phyloP scores from a whole-genome alignment of 148 eudicot species.

The Cornus suecica region DNA sequence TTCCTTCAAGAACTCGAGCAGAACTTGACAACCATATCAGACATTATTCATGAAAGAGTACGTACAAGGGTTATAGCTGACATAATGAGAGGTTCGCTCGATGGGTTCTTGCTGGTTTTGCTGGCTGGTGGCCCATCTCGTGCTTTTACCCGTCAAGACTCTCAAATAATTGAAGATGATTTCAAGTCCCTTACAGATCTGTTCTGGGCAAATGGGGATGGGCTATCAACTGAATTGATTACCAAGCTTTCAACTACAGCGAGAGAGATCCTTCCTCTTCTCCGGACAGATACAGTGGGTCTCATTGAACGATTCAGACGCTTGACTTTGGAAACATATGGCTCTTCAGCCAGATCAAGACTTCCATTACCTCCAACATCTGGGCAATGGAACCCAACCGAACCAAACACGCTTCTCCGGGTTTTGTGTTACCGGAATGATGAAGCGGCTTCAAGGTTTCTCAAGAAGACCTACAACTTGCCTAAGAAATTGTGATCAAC shows the following conservation, averaged over 20 bases:
- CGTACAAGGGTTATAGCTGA: slow-evolving; percentile 83
- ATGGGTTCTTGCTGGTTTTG: slow-evolving; percentile 85
- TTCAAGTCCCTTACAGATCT: slow-evolving; percentile 79
- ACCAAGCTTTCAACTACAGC: slow-evolving; percentile 71
- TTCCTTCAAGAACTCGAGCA: slow-evolving; percentile 79
- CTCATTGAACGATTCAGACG: slow-evolving; percentile 73
- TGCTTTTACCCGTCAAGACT: slow-evolving; percentile 64
- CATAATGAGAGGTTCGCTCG: slow-evolving; percentile 85
- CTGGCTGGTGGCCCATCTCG: slow-evolving; percentile 96
- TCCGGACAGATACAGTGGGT: slow-evolving; percentile 64
- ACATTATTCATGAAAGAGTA: slow-evolving; percentile 68
- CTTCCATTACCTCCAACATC: slow-evolving; percentile 91
- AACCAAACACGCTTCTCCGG: slow-evolving; percentile 88
- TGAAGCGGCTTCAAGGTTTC: slow-evolving; percentile 76
- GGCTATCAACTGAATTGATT: slow-evolving; percentile 70
- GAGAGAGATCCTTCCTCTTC: slow-evolving; percentile 83
- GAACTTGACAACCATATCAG: slow-evolving; percentile 58
- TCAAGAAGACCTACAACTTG: slow-evolving; percentile 80
- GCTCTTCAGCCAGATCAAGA: slow-evolving; percentile 76
- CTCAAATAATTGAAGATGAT: slow-evolving; percentile 75
- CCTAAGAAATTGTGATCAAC: slow-evolving; percentile 68
- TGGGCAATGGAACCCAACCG: slow-evolving; percentile 84
- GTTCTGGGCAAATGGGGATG: slow-evolving; percentile 93
- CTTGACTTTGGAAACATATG: slow-evolving; percentile 63
- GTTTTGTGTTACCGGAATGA: slow-evolving; percentile 89